Conservation (phyloP, 1,284 basidiomycete species). For the Pseudozyma sp. region DNA sequence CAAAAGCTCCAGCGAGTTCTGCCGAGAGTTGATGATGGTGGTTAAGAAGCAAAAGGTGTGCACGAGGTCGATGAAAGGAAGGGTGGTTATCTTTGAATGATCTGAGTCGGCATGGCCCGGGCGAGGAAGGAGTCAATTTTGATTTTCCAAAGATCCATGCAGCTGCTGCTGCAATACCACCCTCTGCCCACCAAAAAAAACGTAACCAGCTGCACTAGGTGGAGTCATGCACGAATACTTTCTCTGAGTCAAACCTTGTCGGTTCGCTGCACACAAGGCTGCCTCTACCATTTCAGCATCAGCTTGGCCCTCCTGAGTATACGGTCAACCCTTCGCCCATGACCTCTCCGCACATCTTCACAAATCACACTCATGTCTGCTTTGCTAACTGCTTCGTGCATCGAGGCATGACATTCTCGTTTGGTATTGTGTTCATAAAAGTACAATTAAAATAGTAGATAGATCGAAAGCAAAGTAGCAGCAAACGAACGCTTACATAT, state of each 20-base stretch:
- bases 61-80: neutral
- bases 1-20: neutral
- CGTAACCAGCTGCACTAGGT: neutral
- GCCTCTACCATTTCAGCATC: neutral
- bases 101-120: slow-evolving; percentile 4
- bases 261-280: too few relatives aligned
- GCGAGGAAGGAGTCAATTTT: neutral
- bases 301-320: too few relatives aligned
- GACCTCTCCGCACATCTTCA: too few relatives aligned
- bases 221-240: slow-evolving; percentile 18
- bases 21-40: neutral
- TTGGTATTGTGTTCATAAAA: slow-evolving; percentile 8
- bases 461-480: neutral
- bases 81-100: neutral
- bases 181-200: slow-evolving; percentile 7
- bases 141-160: neutral
- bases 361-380: too few relatives aligned
- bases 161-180: neutral
- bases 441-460: neutral
- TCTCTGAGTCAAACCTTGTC: slow-evolving; percentile 1
- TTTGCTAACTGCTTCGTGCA: neutral
- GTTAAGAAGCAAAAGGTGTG: neutral
- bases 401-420: neutral
- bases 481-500: slow-evolving; percentile 20
- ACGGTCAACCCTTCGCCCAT: too few relatives aligned